phyloP scores from a whole-genome alignment of 2,329 filamentous ascomycete species.

The Nemania diffusa region DNA sequence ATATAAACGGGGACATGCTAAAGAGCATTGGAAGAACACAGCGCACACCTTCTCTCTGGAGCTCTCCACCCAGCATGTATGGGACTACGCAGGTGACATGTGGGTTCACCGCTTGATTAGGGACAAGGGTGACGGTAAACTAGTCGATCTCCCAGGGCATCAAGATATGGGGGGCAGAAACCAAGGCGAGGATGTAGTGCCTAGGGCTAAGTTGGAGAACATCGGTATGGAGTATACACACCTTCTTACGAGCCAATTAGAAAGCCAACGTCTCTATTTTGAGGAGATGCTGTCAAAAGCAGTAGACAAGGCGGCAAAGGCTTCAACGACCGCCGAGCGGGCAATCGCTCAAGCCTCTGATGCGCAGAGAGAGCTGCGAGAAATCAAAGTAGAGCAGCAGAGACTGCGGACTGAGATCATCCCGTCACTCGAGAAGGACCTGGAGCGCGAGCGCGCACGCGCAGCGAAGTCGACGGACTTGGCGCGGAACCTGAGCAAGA shows the following conservation, averaged over 20 bases:
- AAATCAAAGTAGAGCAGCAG: conserved; percentile 65
- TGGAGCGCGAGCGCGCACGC: conserved; percentile 73
- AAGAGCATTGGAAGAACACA: conserved; percentile 90
- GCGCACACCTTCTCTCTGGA: conserved; percentile 93
- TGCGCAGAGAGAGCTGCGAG: conserved; percentile 60
- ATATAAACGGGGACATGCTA: conserved; percentile 93
- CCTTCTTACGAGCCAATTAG: conserved; percentile 89
- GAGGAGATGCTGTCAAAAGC: conserved; percentile 91
- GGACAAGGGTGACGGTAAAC: conserved; percentile 90
- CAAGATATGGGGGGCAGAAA: conserved; percentile 45
- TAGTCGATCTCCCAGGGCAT: conserved; percentile 83
- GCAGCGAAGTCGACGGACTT: conserved; percentile 79
- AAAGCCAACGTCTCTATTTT: conserved; percentile 92
- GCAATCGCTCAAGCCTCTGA: conserved; percentile 63
- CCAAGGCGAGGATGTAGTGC: conserved; percentile 73
- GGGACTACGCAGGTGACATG: conserved; percentile 95
- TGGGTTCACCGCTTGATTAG: conserved; percentile 97
- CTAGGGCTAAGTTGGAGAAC: conserved; percentile 74
- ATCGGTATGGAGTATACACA: conserved; percentile 96
- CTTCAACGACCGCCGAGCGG: conserved; percentile 72
- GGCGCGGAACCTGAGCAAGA: conserved; percentile 77
- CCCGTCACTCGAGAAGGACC: conserved; percentile 76
- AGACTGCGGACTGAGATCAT: conserved; percentile 67
- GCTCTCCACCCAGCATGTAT: conserved; percentile 91
- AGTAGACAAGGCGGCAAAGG: conserved; percentile 86